Percentiles rank a stretch among this genome's conserved stretches.
Evolutionary conservation across 2,329 filamentous ascomycete species (phyloP).

Genomic region (Colletotrichum australisinense): DNA sequence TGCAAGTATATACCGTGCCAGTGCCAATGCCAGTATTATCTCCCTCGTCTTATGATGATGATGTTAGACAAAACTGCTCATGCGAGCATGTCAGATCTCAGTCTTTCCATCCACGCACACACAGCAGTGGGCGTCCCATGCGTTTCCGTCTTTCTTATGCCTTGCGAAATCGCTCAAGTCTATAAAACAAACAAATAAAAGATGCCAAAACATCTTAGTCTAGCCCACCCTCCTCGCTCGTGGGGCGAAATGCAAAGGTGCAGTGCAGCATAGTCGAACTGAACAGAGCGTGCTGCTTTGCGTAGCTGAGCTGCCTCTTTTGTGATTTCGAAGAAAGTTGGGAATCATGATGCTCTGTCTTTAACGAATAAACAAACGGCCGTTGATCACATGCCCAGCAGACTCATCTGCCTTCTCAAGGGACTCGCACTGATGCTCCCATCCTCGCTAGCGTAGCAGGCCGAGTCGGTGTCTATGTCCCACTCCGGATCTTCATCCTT

Average conservation of each 20-base stretch:
- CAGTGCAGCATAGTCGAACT: not conserved
- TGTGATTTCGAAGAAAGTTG: not conserved
- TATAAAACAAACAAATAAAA: constrained; percentile 12
- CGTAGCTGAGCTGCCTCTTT: not conserved
- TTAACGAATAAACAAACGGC: not conserved
- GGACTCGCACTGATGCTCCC: constrained; percentile 76
- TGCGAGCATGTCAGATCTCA: not conserved
- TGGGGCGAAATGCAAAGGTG: not conserved
- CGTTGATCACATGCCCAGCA: constrained; percentile 68
- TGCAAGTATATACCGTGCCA: constrained; percentile 2
- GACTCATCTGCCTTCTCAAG: constrained; percentile 78
- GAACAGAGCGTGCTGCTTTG: not conserved
- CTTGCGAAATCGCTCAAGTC: constrained; percentile 1
- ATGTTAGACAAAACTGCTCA: not conserved
- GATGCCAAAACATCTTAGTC: not conserved
- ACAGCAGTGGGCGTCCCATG: not conserved
- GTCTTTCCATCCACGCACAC: not conserved
- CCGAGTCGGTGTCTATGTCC: constrained; percentile 94
- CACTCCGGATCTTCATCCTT: constrained; percentile 74
- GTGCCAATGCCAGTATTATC: not conserved
- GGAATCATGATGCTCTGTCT: constrained; percentile 3
- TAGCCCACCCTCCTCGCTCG: not conserved
- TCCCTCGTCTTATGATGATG: not conserved
- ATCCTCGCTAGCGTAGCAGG: constrained; percentile 78
- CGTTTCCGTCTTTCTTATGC: not conserved